Percentiles rank a stretch among this genome's conserved stretches.
Conservation (phyloP, 2,329 filamentous ascomycete genomes). For the Fusarium sp. region DNA sequence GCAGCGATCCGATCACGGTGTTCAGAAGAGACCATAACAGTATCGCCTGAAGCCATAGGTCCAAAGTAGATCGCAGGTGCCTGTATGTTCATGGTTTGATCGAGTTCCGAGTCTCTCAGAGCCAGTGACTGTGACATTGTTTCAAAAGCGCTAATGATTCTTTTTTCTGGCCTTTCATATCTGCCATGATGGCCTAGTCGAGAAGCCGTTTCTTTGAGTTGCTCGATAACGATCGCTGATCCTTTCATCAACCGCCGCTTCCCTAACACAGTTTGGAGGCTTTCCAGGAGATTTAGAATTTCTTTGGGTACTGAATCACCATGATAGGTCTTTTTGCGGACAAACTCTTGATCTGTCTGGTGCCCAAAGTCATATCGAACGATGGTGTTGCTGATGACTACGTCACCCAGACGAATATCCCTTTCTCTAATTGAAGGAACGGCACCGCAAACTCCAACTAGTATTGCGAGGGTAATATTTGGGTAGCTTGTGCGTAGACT, state of each 20-base stretch:
- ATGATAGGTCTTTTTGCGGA: not conserved
- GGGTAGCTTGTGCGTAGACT: not conserved
- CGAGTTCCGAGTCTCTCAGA: not conserved
- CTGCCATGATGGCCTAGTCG: not conserved
- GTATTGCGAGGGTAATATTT: not conserved
- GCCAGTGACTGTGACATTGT: rapidly evolving
- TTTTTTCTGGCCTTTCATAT: not conserved
- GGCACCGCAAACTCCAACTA: not conserved
- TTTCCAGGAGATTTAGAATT: not conserved
- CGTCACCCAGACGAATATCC: not conserved
- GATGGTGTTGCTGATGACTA: not conserved
- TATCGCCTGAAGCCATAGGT: constrained; percentile 49
- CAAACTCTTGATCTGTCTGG: not conserved
- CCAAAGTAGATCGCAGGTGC: not conserved
- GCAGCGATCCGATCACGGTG: constrained; percentile 46
- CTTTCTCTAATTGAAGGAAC: not conserved
- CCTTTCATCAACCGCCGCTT: not conserved
- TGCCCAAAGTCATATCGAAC: not conserved
- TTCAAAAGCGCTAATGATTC: rapidly evolving
- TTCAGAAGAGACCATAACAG: constrained; percentile 49
- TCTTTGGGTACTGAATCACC: not conserved
- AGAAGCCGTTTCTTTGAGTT: not conserved
- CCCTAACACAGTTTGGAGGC: not conserved
- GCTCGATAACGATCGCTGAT: rapidly evolving
- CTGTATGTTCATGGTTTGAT: rapidly evolving